These are phyloP conservation scores for Excoecaria cochinchinensis DNA, from an alignment of 345 rosid species.

Conservation along the genomic window DNA sequence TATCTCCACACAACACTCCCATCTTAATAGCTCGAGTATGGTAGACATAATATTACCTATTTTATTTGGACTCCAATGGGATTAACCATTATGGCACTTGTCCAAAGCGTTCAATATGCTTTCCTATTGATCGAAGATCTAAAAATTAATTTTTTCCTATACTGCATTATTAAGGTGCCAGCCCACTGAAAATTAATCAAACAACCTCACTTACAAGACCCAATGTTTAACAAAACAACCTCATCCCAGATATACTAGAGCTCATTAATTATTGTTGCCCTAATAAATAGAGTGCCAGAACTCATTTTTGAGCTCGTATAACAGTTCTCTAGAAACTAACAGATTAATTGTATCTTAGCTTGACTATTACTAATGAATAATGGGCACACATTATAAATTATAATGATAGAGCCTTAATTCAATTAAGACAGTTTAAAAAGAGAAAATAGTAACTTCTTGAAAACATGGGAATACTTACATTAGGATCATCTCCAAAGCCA, in stretches of 20 bases:
- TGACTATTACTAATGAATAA: not conserved
- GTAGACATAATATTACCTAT: not conserved
- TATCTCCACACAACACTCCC: too few species aligned
- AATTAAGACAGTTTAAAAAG: not conserved
- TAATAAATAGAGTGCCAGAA: not conserved
- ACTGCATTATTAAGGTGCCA: not conserved
- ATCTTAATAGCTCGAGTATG: not conserved
- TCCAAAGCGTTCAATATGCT: not conserved
- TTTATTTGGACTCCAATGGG: too few species aligned
- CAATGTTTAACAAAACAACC: not conserved
- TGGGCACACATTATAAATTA: not conserved
- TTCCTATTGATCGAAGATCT: not conserved
- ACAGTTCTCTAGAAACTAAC: not conserved
- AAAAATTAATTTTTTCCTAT: not conserved
- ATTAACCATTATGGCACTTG: not conserved
- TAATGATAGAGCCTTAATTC: not conserved
- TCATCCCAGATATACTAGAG: not conserved
- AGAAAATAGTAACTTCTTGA: not conserved
- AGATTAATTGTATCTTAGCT: not conserved
- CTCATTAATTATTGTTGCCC: not conserved
- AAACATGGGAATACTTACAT: slow-evolving; percentile 43
- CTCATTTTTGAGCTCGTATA: not conserved
- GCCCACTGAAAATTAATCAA: not conserved
- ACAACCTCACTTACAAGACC: not conserved
- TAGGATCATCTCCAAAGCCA: slow-evolving; percentile 88